Evolutionary conservation across 305 asterid species (phyloP).

Genomic region (Nicotiana rustica): DNA sequence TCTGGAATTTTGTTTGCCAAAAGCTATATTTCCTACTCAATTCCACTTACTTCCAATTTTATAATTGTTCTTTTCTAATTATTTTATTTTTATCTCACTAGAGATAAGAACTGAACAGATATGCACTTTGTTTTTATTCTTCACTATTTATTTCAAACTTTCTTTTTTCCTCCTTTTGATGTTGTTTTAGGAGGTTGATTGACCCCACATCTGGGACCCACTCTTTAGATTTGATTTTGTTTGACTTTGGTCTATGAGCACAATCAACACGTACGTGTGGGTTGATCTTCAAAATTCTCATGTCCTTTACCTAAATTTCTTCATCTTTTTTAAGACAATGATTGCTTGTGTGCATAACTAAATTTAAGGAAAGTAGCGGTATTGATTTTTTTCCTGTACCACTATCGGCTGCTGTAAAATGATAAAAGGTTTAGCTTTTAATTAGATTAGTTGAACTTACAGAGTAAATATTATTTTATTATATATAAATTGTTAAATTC

Average conservation of each 20-base stretch:
- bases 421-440: neutral
- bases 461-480: too few relatives aligned
- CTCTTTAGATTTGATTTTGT: constrained; percentile 14
- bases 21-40: constrained; percentile 37
- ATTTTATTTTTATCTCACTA: neutral
- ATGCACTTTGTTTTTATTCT: neutral
- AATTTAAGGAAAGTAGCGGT: neutral
- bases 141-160: neutral
- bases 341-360: neutral
- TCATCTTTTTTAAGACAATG: neutral
- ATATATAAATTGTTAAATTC: too few relatives aligned
- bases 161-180: neutral
- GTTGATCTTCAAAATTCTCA: neutral
- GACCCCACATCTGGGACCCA: constrained; percentile 22
- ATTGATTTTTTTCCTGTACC: neutral
- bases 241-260: constrained; percentile 5
- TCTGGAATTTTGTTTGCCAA: constrained; percentile 43
- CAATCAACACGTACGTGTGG: constrained; percentile 32
- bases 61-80: neutral
- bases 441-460: neutral
- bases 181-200: neutral
- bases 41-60: constrained; percentile 35
- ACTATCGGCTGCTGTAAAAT: neutral
- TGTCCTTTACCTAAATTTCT: constrained; percentile 19
- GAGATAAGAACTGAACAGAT: neutral